Percentiles rank a stretch among this genome's conserved stretches.
Evolutionary conservation across 2,329 filamentous ascomycete species (phyloP).

Genomic region (Westerdykella aurantiaca): DNA sequence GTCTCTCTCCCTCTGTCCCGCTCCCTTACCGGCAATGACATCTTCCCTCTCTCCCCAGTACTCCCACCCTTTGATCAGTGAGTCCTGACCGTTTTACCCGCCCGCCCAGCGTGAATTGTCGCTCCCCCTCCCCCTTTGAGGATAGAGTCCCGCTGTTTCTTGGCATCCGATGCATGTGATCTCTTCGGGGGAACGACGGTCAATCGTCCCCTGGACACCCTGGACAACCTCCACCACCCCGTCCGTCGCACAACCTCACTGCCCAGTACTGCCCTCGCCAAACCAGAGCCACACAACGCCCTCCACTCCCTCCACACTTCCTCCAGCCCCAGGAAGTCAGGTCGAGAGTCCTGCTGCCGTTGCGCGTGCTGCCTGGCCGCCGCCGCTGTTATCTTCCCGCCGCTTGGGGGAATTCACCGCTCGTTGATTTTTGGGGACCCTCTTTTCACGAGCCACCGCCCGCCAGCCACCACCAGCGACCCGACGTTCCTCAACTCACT

Average conservation of each 20-base stretch:
- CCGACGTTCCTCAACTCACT: conserved; percentile 3
- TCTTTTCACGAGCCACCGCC: background rate
- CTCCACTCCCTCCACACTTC: conserved; percentile 1
- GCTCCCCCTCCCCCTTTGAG: conserved; percentile 1
- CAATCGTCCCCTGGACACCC: too few species aligned
- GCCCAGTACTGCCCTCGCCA: conserved; percentile 6
- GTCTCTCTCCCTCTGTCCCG: too few species aligned
- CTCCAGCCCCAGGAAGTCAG: background rate
- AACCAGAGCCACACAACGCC: background rate
- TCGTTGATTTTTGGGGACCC: too few species aligned
- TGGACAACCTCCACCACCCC: conserved; percentile 9
- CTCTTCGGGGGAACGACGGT: too few species aligned
- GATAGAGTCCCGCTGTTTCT: conserved; percentile 6
- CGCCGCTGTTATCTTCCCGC: conserved; percentile 1
- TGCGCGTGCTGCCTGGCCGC: conserved; percentile 3
- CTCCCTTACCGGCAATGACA: too few species aligned
- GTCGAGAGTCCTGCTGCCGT: background rate
- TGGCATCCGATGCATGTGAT: conserved; percentile 33
- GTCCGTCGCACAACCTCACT: conserved; percentile 31
- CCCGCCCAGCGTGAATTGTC: too few species aligned
- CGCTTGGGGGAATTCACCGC: background rate
- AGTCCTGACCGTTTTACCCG: too few species aligned
- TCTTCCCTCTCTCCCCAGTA: too few species aligned
- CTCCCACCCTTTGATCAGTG: too few species aligned
- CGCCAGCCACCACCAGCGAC: conserved; percentile 11